Conservation (phyloP, 208 protist genomes). For the Trypanosoma scelopori region DNA sequence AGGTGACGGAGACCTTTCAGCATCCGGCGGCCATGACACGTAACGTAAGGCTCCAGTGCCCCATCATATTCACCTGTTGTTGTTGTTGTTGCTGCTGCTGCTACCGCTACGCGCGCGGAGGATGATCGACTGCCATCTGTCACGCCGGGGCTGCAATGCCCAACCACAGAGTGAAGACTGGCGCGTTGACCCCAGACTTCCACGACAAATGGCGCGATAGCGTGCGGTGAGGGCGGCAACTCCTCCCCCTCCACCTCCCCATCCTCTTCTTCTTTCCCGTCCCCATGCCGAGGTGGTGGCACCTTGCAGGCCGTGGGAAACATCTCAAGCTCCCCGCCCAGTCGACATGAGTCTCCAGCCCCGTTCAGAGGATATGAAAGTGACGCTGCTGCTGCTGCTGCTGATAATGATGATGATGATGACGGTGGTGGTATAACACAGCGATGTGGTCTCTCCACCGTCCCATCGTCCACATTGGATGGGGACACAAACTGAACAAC, state of each 20-base stretch:
- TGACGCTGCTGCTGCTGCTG: no score
- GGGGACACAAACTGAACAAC: slow-evolving; percentile 11
- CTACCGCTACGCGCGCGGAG: not conserved
- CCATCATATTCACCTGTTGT: not conserved
- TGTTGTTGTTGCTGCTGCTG: not conserved
- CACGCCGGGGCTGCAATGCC: not conserved
- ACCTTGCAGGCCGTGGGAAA: not conserved
- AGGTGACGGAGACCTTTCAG: not conserved
- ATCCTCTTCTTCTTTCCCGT: no score
- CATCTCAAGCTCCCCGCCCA: not conserved
- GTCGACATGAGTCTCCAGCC: not conserved
- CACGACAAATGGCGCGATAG: slow-evolving; percentile 20
- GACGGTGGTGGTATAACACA: no score
- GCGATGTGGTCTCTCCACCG: not conserved
- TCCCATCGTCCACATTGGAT: not conserved
- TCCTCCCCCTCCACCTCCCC: not conserved
- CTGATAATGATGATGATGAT: no score
- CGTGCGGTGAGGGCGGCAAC: not conserved
- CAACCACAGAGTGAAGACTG: slow-evolving; percentile 12
- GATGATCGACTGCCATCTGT: not conserved
- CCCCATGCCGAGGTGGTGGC: not conserved
- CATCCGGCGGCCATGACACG: slow-evolving; percentile 3
- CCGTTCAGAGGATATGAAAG: not conserved
- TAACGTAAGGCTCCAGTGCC: slow-evolving; percentile 8
- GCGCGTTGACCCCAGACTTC: slow-evolving; percentile 18